Evolutionary conservation across 768 basidiomycete genomes (phyloP), one percentile per base, ranked within the genome.

Genomic region (Brasilioporus rufonigricans): DNA sequence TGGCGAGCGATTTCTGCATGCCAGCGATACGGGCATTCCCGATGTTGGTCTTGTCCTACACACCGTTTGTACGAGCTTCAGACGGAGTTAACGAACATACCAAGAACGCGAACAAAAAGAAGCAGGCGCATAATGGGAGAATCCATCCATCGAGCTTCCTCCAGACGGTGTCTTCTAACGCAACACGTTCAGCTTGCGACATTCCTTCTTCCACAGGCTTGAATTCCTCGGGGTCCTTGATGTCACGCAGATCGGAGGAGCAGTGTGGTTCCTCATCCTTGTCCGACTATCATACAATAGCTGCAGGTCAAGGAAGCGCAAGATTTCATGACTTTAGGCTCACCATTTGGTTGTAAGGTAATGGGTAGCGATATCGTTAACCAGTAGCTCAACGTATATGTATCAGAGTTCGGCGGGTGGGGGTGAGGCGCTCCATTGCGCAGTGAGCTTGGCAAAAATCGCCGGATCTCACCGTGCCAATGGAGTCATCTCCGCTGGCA

Each of bases 21-120:
- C 85, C 84, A 13, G 81, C 85, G 2, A 86, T 75, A 16, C 78
- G 76, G 23, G 85, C 85, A 60, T 86, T 86, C 16, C 74, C 80
- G 32, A 85, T 75, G 60, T 84, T 84, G 18, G 62, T 67, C 36
- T 53, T 57, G 32, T 81, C 52, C 82, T 71, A 33, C 18, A 36
- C 21, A 51, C 35, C 10, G 21, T 48, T 1, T 21, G 38, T 11
- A 39, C 38, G 10, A 39, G 38, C 10, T 39, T 9, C n/a, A 43
- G 24, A 26, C 23, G 2, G 14, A 16, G n/a, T 27, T 43, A 7
- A 6, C 7, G 16, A 19, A 45, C 82, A 56, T 52, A 83, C 82
- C 64, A 84, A 52, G 62, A 77, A 76, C 16, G 77, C 75, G 12
- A 83, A 67, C 31, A 82, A 63, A 57, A 76, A 79, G 57, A 82